Percentiles rank a stretch among this genome's conserved stretches.
phyloP scores from a whole-genome alignment of 345 rosid species.

The Melaleuca alternifolia region DNA sequence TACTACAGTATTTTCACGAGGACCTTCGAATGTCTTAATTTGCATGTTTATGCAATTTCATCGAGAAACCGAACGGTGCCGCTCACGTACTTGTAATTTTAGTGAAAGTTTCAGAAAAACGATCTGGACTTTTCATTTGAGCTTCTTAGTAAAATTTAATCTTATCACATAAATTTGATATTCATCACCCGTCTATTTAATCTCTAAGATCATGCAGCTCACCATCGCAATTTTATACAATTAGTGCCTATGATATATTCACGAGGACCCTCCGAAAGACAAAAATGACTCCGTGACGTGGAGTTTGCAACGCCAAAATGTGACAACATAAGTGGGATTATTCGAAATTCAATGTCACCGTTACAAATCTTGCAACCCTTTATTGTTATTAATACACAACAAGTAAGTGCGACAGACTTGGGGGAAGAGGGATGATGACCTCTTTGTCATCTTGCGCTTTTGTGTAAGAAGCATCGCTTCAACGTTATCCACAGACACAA shows the following conservation, averaged over 20 bases:
- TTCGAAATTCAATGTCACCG: too few relatives aligned
- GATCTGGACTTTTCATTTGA: too few relatives aligned
- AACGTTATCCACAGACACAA: background rate
- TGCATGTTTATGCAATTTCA: too few relatives aligned
- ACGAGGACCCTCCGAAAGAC: background rate
- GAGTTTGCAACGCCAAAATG: background rate
- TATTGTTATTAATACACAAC: too few relatives aligned
- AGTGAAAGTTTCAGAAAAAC: too few relatives aligned
- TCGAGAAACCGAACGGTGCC: too few relatives aligned
- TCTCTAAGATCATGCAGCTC: accelerated
- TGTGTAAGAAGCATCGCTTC: background rate
- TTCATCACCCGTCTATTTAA: accelerated
- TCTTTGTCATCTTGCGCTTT: background rate
- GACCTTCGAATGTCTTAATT: too few relatives aligned
- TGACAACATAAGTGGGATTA: too few relatives aligned
- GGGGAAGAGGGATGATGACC: background rate
- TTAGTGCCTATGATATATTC: background rate
- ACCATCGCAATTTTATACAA: background rate
- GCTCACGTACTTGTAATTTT: too few relatives aligned
- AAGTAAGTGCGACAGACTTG: background rate
- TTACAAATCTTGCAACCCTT: background rate
- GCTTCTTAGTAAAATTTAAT: too few relatives aligned
- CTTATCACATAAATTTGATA: background rate
- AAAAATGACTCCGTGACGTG: background rate
- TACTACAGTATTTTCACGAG: too few relatives aligned